phyloP scores from a whole-genome alignment of 2,329 filamentous ascomycete genomes.

The Aspergillus piperis region DNA sequence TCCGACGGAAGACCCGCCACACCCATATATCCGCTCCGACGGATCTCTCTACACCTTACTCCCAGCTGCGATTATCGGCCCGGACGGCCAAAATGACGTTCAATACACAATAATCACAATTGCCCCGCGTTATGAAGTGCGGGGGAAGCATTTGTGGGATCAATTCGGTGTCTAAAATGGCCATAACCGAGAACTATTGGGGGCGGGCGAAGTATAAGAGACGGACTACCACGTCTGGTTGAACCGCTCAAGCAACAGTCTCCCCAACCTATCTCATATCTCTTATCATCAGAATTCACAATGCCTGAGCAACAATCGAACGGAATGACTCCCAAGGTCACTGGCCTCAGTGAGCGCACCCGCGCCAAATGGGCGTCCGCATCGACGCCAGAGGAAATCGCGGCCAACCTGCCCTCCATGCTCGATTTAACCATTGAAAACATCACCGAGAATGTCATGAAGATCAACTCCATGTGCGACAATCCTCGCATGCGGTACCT shows the following conservation, averaged over 20 bases:
- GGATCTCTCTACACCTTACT: background rate
- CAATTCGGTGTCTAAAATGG: background rate
- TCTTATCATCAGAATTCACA: background rate
- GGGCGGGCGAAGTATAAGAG: constrained; percentile 6
- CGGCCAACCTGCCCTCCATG: constrained; percentile 5
- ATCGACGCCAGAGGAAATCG: constrained; percentile 5
- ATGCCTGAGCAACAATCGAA: constrained; percentile 1
- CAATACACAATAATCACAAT: background rate
- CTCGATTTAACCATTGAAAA: constrained; percentile 15
- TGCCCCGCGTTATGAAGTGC: constrained; percentile 4
- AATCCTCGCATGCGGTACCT: constrained; percentile 14
- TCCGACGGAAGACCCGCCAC: constrained; percentile 5
- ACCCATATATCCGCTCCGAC: constrained; percentile 6
- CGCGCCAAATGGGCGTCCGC: constrained; percentile 9
- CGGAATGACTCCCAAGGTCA: background rate
- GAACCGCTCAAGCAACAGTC: background rate
- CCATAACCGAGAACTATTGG: background rate
- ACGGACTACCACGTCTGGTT: background rate
- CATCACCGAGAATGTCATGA: constrained; percentile 17
- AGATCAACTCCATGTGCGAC: constrained; percentile 16
- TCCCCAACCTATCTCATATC: background rate
- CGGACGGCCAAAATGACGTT: background rate
- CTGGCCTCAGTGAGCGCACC: constrained; percentile 1
- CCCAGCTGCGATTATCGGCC: background rate
- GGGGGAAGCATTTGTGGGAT: background rate